phyloP scores from a whole-genome alignment of 139 green algal species.

The Cymbomonas tetramitiformis region DNA sequence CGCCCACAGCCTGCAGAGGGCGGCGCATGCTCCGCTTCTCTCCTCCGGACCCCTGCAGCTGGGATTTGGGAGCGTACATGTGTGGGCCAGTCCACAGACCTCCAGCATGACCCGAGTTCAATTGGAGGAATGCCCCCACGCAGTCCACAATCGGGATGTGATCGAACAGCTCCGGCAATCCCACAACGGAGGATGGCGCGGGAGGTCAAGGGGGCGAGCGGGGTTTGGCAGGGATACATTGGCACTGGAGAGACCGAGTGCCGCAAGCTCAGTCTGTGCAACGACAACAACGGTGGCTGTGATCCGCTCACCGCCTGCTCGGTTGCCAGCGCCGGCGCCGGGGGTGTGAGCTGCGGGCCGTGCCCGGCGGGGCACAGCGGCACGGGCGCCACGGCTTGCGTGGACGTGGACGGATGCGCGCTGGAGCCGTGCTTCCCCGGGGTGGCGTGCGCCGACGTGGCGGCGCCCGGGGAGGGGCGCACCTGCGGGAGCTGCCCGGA shows the following conservation, averaged over 20 bases:
- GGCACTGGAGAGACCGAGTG: constrained; percentile 7
- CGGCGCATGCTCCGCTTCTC: too few species aligned
- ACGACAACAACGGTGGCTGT: constrained; percentile 8
- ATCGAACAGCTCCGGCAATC: too few species aligned
- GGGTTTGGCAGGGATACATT: neutral
- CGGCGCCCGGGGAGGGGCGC: neutral
- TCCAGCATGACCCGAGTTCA: too few species aligned
- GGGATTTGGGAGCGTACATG: too few species aligned
- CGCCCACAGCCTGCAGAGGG: too few species aligned
- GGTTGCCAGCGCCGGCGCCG: too few species aligned
- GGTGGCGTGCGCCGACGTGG: neutral
- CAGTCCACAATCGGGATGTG: too few species aligned
- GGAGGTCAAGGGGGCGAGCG: too few species aligned
- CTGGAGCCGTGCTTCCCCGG: constrained; percentile 4
- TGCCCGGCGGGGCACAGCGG: neutral
- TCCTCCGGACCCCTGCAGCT: too few species aligned
- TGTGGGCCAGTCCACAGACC: too few species aligned
- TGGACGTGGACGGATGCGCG: constrained; percentile 3
- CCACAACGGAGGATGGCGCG: too few species aligned
- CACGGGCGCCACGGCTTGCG: neutral
- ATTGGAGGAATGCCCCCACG: too few species aligned
- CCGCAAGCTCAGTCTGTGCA: neutral
- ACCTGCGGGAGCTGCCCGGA: constrained; percentile 3
- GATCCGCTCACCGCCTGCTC: neutral
- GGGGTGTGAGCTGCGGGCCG: neutral